phyloP scores from a whole-genome alignment of 1,284 basidiomycete genomes.

The Rhodotorula glutinis region DNA sequence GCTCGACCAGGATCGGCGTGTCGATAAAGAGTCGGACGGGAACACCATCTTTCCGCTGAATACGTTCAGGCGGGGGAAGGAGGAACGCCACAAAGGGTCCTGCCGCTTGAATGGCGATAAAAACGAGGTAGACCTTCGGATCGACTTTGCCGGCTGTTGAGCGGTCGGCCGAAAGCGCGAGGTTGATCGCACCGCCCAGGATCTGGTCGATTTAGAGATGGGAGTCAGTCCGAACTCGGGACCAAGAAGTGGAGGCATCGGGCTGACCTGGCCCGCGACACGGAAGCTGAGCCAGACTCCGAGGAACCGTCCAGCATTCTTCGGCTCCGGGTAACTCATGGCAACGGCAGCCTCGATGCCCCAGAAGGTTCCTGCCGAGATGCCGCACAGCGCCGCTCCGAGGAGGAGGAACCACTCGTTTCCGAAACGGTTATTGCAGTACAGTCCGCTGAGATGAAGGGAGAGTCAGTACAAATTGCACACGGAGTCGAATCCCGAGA shows the following conservation, averaged over 20 bases:
- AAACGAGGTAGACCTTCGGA: slow-evolving; percentile 48
- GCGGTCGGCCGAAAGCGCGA: slow-evolving; percentile 47
- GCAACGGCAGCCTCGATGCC: slow-evolving; percentile 44
- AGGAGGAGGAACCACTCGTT: slow-evolving; percentile 48
- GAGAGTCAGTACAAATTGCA: not conserved
- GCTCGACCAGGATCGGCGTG: slow-evolving; percentile 34
- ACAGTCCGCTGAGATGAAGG: slow-evolving; percentile 15
- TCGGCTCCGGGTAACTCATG: slow-evolving; percentile 45
- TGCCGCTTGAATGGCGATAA: slow-evolving; percentile 46
- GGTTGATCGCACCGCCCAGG: slow-evolving; percentile 26
- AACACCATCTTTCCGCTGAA: slow-evolving; percentile 29
- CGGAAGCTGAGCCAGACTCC: slow-evolving; percentile 45
- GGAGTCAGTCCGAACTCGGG: slow-evolving; percentile 41
- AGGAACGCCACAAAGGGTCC: slow-evolving; percentile 32
- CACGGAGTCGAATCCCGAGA: not conserved
- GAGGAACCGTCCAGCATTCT: slow-evolving; percentile 47
- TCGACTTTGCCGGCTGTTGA: slow-evolving; percentile 45
- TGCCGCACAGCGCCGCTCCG: slow-evolving; percentile 49
- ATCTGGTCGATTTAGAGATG: slow-evolving; percentile 1
- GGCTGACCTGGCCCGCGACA: slow-evolving; percentile 43
- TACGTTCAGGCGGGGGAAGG: slow-evolving; percentile 28
- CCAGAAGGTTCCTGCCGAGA: slow-evolving; percentile 33
- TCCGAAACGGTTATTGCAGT: slow-evolving; percentile 42
- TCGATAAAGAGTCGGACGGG: slow-evolving; percentile 39
- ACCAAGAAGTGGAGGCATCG: slow-evolving; percentile 20